Conservation (phyloP, 352 stramenopile genomes). For the Phytophthora cactorum region DNA sequence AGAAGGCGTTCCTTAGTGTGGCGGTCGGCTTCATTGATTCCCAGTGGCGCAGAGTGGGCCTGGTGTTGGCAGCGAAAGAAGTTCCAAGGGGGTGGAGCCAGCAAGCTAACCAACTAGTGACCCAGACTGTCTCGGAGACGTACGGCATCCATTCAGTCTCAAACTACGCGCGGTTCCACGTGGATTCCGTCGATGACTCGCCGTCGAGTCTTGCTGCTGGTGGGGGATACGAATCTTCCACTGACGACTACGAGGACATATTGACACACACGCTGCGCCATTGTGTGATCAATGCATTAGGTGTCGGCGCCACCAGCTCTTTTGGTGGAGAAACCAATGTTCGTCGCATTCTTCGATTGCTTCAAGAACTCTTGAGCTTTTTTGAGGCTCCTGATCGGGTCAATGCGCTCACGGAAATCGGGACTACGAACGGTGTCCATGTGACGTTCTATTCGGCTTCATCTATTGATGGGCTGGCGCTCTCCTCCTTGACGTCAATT, state of each 20-base stretch:
- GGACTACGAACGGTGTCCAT: background rate
- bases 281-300: constrained; percentile 35
- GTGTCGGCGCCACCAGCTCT: constrained; percentile 5
- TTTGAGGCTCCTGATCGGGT: constrained; percentile 22
- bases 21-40: constrained; percentile 38
- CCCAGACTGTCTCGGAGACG: constrained; percentile 19
- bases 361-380: constrained; percentile 29
- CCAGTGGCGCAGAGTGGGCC: constrained; percentile 36
- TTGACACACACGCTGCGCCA: constrained; percentile 30
- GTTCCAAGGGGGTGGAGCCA: constrained; percentile 24
- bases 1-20: constrained; percentile 29
- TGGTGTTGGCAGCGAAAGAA: constrained; percentile 31
- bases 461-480: constrained; percentile 21
- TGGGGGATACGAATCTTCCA: background rate
- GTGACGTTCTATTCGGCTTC: background rate
- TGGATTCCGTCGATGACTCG: constrained; percentile 3
- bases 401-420: constrained; percentile 7
- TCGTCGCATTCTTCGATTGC: constrained; percentile 33
- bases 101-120: constrained; percentile 26
- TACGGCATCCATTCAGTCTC: constrained; percentile 24
- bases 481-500: constrained; percentile 26
- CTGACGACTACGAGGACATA: constrained; percentile 25
- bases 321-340: constrained; percentile 18
- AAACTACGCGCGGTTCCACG: constrained; percentile 28
- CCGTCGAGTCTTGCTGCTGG: background rate